Conservation (phyloP, 225 moss, liverwort and hornwort species). For the Rhytidiadelphus loreus region DNA sequence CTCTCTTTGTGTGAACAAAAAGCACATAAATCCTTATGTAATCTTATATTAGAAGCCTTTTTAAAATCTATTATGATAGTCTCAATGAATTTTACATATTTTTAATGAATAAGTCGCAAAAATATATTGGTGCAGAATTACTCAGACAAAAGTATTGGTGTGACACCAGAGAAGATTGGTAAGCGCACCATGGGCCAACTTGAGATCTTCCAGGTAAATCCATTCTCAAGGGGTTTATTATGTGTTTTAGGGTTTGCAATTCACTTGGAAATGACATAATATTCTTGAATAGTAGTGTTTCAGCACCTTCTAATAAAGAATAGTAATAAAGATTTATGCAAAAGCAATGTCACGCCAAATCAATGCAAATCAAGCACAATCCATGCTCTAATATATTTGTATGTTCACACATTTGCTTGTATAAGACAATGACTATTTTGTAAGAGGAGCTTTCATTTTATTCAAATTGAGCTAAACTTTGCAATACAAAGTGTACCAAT, state of each 20-base stretch:
- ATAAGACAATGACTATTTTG: background rate
- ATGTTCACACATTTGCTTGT: background rate
- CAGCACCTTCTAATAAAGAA: background rate
- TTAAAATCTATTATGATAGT: background rate
- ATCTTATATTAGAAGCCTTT: too few relatives aligned
- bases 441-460: background rate
- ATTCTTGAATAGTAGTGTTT: background rate
- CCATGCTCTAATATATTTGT: accelerated
- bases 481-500: background rate
- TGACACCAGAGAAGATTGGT: background rate
- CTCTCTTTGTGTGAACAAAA: background rate
- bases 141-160: background rate
- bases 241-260: background rate
- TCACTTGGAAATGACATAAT: background rate
- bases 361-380: background rate
- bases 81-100: background rate
- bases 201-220: background rate
- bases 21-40: too few relatives aligned
- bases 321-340: too few relatives aligned
- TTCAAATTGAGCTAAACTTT: background rate
- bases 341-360: background rate
- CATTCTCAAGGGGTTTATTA: background rate
- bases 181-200: background rate
- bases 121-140: background rate
- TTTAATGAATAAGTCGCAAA: accelerated